Base-by-base conservation (phyloP, 306 rosid genomes). In the Medicago ruthenica region DNA sequence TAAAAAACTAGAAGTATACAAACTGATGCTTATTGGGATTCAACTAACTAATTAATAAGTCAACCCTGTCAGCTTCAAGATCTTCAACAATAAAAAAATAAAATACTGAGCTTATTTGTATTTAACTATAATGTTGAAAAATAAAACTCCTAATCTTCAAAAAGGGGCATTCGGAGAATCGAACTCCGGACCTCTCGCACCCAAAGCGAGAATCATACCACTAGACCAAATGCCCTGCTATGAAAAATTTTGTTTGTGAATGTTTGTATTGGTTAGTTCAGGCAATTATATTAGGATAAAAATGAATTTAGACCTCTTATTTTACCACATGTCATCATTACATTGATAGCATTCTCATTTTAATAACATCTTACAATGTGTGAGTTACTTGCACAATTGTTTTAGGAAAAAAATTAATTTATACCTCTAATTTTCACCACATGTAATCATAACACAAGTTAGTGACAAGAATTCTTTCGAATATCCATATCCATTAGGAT, bases 161-260 rank as follows among this genome's bases (percentile, higher is more conserved):
- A 54, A 54, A 55, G 61, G 61, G 61, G 61, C 61, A 55, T 55
- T 55, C 61, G 31, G 61, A 55, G 61, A 55, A 55, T 55, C 61
- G 31, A 55, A 55, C 61, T 55, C 61, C 31, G 61, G 60, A 55
- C 61, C 61, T 54, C 61, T 54, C 61, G 61, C 61, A 54, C 61
- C 59, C 61, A 22, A 55, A 55, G 61, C 61, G 61, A 55, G 61
- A 55, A 55, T 20, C 62, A 22, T 55, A 55, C 62, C 62, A 55
- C 62, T 55, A 55, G 62, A 55, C 62, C 62, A 55, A 55, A 55
- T 55, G 62, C 62, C 62, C 62, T 55, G 7, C 9, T 21, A 55
- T 20, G 62, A 9, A 16, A 4, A 3, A 6, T 18, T 8, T 55
- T 18, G 61, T 17, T 3, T 18, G 31, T 18, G 27, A 55, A 55